Conservation (phyloP, 805 yeast genomes). For the Millerozyma acaciae region DNA sequence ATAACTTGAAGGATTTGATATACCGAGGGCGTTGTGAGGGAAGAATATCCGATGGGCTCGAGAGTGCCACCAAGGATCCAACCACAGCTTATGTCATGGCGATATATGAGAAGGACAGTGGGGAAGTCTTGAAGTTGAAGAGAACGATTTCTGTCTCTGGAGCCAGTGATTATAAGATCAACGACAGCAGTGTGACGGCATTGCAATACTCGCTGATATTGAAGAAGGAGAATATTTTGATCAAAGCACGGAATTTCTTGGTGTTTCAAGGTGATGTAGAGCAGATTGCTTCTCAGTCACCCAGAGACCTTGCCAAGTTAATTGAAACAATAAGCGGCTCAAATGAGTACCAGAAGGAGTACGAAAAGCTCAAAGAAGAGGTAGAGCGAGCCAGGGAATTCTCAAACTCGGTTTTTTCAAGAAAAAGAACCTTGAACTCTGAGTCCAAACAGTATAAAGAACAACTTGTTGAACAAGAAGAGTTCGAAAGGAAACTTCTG, state of each 20-base stretch:
- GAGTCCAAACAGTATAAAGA: constrained; percentile 77
- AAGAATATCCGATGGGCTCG: constrained; percentile 10
- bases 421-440: constrained; percentile 63
- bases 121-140: constrained; percentile 56
- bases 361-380: constrained; percentile 59
- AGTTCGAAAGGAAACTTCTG: constrained; percentile 52
- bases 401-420: constrained; percentile 60
- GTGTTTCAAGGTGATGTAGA: constrained; percentile 98
- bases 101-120: constrained; percentile 61
- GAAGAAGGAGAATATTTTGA: constrained; percentile 74
- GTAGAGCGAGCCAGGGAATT: constrained; percentile 62
- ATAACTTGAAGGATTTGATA: constrained; percentile 67
- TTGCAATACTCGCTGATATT: constrained; percentile 61
- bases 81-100: constrained; percentile 72
- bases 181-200: constrained; percentile 58
- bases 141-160: constrained; percentile 60
- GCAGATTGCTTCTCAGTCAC: constrained; percentile 82
- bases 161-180: constrained; percentile 62
- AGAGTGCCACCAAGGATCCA: constrained; percentile 33
- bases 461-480: constrained; percentile 68
- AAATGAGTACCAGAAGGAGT: constrained; percentile 59
- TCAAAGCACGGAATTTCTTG: constrained; percentile 85
- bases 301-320: constrained; percentile 66
- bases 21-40: constrained; percentile 56
- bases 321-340: constrained; percentile 87